phyloP scores from a whole-genome alignment of 306 rosid genomes.

The Boehmeria nivea region DNA sequence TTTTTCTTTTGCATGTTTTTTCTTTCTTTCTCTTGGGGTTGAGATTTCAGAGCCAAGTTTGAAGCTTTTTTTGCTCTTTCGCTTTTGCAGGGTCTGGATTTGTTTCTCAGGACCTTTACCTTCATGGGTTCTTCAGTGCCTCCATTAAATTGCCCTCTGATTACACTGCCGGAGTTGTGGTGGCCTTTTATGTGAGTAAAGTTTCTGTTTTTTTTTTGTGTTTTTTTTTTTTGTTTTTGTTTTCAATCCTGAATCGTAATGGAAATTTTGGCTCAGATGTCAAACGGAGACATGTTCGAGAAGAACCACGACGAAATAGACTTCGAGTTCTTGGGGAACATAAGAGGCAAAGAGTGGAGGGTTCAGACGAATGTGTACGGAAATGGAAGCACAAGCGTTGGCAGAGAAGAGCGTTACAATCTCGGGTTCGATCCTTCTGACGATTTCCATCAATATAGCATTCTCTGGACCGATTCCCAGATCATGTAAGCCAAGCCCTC shows the following conservation, averaged over 20 bases:
- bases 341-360: slow-evolving; percentile 96
- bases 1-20: not conserved
- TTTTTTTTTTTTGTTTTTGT: not conserved
- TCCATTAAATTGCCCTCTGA: slow-evolving; percentile 86
- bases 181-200: slow-evolving; percentile 88
- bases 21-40: not conserved
- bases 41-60: slow-evolving; percentile 11
- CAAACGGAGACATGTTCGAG: slow-evolving; percentile 80
- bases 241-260: not conserved
- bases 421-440: slow-evolving; percentile 96
- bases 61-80: slow-evolving; percentile 3
- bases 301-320: slow-evolving; percentile 92
- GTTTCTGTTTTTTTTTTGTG: not conserved
- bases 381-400: slow-evolving; percentile 83
- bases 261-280: slow-evolving; percentile 50
- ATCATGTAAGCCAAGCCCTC: slow-evolving; percentile 83
- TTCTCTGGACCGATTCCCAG: slow-evolving; percentile 79
- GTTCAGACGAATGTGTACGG: slow-evolving; percentile 93
- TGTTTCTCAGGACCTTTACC: slow-evolving; percentile 86
- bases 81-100: slow-evolving; percentile 79
- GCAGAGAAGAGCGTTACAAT: slow-evolving; percentile 88
- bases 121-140: slow-evolving; percentile 87
- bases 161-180: slow-evolving; percentile 94
- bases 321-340: slow-evolving; percentile 91
- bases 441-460: slow-evolving; percentile 74